Evolutionary conservation across 768 basidiomycete species (phyloP), one percentile per base, ranked within the genome.

Genomic region (Xanthoconium purpureum): DNA sequence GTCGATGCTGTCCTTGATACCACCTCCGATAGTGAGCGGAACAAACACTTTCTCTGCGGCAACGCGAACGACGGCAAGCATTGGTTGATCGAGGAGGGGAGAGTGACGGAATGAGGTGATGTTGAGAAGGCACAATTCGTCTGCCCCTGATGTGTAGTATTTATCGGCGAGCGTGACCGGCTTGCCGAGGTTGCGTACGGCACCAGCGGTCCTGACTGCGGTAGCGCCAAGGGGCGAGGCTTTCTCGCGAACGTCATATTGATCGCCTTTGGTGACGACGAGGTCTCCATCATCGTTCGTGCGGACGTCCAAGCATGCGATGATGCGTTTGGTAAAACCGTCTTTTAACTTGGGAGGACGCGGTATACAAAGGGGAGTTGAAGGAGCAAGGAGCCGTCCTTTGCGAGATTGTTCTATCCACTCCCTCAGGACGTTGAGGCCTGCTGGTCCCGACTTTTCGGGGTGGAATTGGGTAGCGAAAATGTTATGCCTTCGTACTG

Each of bases 61-160:
- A 0, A 86, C 85, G 53, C 89, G 87, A 40, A 98, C 92, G 65
- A 99, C 91, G 35, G 92, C 91, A 52, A 99, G 83, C 97, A 99
- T 98, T 1, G 97, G 97, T 74, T 99, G 97, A 73, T 98, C 97
- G 43, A 80, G 87, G 36, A 99, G 80, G 1, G 97, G 95, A 14
- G 94, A 98, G 66, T 91, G 88, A 58, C 97, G 91, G 84, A 99
- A 99, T 59, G 96, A 97, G 15, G 97, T 99, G 79, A 99, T 99
- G 75, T 99, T 99, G 70, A 99, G 88, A 60, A 99, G 85, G 70
- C 94, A 97, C 36, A 99, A 79, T 74, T 99, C 97, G 73, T 99
- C 97, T 45, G 96, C 96, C 33, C 94, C 94, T 33, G 85, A 83
- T 12, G 75, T 70, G 74, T 88, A 98, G 76, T 99, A 98, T 61